These are phyloP conservation scores for Apiospora hydei DNA, from an alignment of 2,329 filamentous ascomycete genomes.

Conservation along the genomic window DNA sequence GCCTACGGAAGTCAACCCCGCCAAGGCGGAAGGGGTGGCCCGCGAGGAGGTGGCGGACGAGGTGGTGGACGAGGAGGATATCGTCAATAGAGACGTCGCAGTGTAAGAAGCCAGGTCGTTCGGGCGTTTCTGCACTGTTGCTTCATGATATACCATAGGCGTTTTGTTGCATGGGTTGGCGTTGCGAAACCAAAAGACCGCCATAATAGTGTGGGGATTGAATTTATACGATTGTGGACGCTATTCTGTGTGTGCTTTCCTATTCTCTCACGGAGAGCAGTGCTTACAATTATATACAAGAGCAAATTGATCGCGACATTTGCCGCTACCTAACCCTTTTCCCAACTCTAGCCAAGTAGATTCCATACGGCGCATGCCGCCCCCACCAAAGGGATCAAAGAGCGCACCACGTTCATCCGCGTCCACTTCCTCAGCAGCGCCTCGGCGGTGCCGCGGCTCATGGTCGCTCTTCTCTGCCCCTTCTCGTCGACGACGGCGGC, in stretches of 20 bases:
- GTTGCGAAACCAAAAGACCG: slow-evolving; percentile 20
- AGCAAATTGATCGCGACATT: not conserved
- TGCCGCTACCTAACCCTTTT: not conserved
- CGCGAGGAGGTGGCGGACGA: not conserved
- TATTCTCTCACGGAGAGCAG: not conserved
- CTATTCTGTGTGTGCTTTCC: not conserved
- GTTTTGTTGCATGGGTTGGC: slow-evolving; percentile 24
- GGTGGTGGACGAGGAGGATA: not conserved
- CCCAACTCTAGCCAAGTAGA: not conserved
- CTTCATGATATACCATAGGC: slow-evolving; percentile 25
- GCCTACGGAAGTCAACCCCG: slow-evolving; percentile 81
- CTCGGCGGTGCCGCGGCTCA: not conserved
- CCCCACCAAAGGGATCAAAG: slow-evolving; percentile 2
- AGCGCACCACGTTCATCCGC: not conserved
- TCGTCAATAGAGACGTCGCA: not conserved
- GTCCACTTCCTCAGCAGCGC: slow-evolving; percentile 12
- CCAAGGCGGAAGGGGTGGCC: slow-evolving; percentile 49
- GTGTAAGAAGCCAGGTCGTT: slow-evolving; percentile 8
- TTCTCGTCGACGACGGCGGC: not conserved
- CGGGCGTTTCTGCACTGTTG: slow-evolving; percentile 14
- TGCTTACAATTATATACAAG: not conserved
- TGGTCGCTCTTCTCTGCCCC: not conserved
- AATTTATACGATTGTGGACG: slow-evolving; percentile 6
- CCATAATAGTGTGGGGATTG: slow-evolving; percentile 8
- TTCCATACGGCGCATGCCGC: slow-evolving; percentile 17